Evolutionary conservation across 2,329 filamentous ascomycete species (phyloP), one percentile per base, ranked within the genome.

Genomic region (Ceratocystis papillata): DNA sequence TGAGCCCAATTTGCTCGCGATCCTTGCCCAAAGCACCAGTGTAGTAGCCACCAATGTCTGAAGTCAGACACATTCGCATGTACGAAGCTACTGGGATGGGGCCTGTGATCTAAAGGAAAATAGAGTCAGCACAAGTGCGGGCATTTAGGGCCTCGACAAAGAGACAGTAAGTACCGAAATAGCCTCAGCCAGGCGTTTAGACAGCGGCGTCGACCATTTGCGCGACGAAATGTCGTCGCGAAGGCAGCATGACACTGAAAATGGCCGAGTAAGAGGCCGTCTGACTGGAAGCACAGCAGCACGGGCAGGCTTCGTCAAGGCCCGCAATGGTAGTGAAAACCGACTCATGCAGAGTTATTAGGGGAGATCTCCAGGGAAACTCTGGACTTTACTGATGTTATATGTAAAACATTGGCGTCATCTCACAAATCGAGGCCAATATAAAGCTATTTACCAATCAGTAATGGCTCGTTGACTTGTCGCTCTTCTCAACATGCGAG

Each of bases 11-110:
- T 69, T 93, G 92, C 73, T 96, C 92, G 60, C 86, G 83, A 22
- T 82, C 86, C 68, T 84, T 77, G 65, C 81, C 81, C 55, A 87
- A 81, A 28, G 85, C 83, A 4, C 87, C 84, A 0, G 91, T 97
- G 77, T 99, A 99, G 78, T 99, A 99, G 65, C 94, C 94, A 67
- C 90, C 91, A 48, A 90, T 78, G 68, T 94, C 89, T 10, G 89
- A 89, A 0, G 94, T 99, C 69, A 99, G 83, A 75, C 93, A 96
- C 87, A 97, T 96, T 74, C 94, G 92, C 94, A 99, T 99, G 75
- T 92, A 99, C 64, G 90, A 87, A 4, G 94, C 92, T 68, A 99
- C 83, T 0, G 94, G 90, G 33, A 97, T 86, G 3, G 94, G 93
- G 0, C 94, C 94, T 10, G 94, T 97, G 50, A 87, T 76, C 78